Evolutionary conservation across 164 flowering plant genomes (phyloP).

Genomic region (Vitis riparia): DNA sequence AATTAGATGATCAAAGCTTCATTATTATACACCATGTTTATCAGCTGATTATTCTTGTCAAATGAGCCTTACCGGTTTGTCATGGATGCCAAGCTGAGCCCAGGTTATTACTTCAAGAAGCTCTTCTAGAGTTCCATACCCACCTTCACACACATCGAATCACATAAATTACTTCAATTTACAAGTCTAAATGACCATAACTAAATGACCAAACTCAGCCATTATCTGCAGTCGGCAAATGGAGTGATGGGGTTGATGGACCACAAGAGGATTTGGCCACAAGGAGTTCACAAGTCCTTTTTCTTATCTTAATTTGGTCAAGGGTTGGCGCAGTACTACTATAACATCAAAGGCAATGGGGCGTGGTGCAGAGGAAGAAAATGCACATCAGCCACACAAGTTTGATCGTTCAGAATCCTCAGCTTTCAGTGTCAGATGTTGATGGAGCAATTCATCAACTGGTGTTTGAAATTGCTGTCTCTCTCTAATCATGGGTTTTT

Average conservation of each 20-base stretch:
- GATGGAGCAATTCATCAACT: slow-evolving; percentile 21
- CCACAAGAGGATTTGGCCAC: too few relatives aligned
- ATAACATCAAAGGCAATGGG: background rate
- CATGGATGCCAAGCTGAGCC: slow-evolving; percentile 69
- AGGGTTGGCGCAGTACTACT: too few relatives aligned
- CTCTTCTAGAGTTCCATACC: slow-evolving; percentile 64
- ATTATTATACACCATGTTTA: background rate
- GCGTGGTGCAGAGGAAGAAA: background rate
- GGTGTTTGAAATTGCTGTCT: slow-evolving; percentile 19
- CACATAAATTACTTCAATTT: too few relatives aligned
- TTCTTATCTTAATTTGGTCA: too few relatives aligned
- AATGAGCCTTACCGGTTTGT: slow-evolving; percentile 51
- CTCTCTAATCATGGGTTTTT: slow-evolving; percentile 33
- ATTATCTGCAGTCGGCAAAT: too few relatives aligned
- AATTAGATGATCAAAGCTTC: background rate
- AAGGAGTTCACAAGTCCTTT: too few relatives aligned
- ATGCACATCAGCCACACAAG: slow-evolving; percentile 14
- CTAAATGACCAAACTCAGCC: too few relatives aligned
- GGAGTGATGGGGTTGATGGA: too few relatives aligned
- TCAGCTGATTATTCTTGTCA: too few relatives aligned
- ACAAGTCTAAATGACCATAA: too few relatives aligned
- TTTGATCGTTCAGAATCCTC: slow-evolving; percentile 16
- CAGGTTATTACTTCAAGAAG: slow-evolving; percentile 56
- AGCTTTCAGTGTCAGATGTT: slow-evolving; percentile 41
- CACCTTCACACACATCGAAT: slow-evolving; percentile 39